Conservation (phyloP, 2,329 filamentous ascomycete species). For the Periconia sp. region DNA sequence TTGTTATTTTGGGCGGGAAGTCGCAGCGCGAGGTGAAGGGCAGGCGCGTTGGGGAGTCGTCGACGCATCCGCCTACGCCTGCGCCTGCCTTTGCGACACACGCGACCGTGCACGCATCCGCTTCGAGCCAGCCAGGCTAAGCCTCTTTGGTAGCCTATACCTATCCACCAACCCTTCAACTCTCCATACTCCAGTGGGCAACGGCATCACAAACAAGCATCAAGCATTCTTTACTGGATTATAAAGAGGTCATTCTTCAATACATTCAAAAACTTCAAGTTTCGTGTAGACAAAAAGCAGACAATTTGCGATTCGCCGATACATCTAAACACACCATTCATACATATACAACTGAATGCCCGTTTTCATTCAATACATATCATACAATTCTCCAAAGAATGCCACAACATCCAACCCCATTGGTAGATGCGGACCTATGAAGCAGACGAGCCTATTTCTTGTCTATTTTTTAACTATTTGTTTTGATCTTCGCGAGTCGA, state of each 20-base stretch:
- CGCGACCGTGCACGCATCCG: too few species aligned
- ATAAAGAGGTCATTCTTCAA: too few species aligned
- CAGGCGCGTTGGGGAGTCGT: slow-evolving; percentile 26
- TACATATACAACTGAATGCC: not conserved
- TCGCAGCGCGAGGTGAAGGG: slow-evolving; percentile 33
- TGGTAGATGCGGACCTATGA: too few species aligned
- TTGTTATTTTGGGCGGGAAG: slow-evolving; percentile 26
- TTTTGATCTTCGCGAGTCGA: not conserved
- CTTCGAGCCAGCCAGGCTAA: not conserved
- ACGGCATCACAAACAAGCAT: too few species aligned
- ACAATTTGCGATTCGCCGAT: too few species aligned
- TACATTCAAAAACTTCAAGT: not conserved
- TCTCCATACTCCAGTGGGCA: not conserved
- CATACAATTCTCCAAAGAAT: not conserved
- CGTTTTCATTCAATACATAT: not conserved
- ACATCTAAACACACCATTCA: not conserved
- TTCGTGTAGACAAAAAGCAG: too few species aligned
- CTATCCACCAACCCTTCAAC: not conserved
- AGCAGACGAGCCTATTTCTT: too few species aligned
- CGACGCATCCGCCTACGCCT: not conserved
- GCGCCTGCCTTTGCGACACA: not conserved
- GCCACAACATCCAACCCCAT: too few species aligned
- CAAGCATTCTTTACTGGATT: too few species aligned
- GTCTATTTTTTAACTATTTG: too few species aligned
- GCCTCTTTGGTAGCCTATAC: not conserved